These are phyloP conservation scores for Claviceps maximensis DNA, from an alignment of 2,329 filamentous ascomycete species.

Conservation along the genomic window DNA sequence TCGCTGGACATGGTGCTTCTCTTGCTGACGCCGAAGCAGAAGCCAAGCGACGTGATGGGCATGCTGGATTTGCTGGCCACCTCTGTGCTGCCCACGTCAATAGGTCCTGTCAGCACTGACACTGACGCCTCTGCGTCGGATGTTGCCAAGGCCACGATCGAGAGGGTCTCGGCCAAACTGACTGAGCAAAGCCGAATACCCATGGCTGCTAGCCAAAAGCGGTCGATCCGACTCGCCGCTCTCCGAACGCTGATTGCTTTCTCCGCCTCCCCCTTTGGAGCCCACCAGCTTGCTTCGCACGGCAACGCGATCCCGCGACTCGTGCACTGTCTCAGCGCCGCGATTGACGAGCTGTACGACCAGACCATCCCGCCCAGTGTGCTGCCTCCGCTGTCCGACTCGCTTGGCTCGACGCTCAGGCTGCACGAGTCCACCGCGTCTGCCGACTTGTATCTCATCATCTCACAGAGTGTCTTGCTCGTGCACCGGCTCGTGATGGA, in stretches of 20 bases:
- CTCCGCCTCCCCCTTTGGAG: conserved; percentile 47
- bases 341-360: conserved; percentile 65
- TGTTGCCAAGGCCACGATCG: conserved; percentile 38
- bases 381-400: conserved; percentile 14
- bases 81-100: conserved; percentile 47
- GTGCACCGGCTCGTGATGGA: conserved; percentile 40
- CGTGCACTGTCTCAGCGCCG: conserved; percentile 47
- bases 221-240: conserved; percentile 31
- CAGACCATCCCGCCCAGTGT: conserved; percentile 30
- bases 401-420: conserved; percentile 1
- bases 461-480: conserved; percentile 34
- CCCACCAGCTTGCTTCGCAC: conserved; percentile 53
- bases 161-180: conserved; percentile 49
- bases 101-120: conserved; percentile 48
- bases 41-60: conserved; percentile 45
- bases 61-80: conserved; percentile 55
- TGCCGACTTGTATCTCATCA: conserved; percentile 28
- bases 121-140: conserved; percentile 28
- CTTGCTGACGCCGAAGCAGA: conserved; percentile 54
- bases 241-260: conserved; percentile 47
- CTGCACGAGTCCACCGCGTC: conserved; percentile 11
- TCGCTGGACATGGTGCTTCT: conserved; percentile 53
- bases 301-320: conserved; percentile 59
- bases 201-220: conserved; percentile 24
- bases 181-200: conserved; percentile 36